Evolutionary conservation across 2,329 filamentous ascomycete genomes (phyloP), one percentile per base, ranked within the genome.

Genomic region (Botrytis fabae): DNA sequence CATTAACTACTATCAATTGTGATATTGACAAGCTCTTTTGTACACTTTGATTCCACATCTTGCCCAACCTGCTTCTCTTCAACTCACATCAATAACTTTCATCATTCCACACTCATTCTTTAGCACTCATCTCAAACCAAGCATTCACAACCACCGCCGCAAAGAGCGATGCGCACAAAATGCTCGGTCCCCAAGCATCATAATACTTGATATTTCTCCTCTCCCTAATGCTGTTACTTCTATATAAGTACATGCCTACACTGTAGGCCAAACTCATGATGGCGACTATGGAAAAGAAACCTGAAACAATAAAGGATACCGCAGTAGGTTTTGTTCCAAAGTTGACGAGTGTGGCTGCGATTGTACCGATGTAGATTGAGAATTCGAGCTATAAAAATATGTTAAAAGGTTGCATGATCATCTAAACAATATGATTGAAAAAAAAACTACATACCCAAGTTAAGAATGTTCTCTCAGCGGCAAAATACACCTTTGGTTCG

Each of bases 401-500:
- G 46, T 73, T 73, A 73, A 38, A 40, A 16, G 42, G 22, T 40
- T 40, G 46, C 4, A n/a, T 8, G 14, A 18, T 32, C 10, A 28
- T 22, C 6, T 9, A 20, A 40, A 51, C 10, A 54, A 25, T 20
- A 74, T 80, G 70, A 72, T 40, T 62, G 70, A 10, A 61, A n/a
- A 28, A 73, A 20, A 38, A 63, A 44, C 9, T 25, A 80, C 89
- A 84, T 83, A 92, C 91, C 94, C 96, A 99, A 75, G 94, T 93
- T 73, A 99, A 87, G 84, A 98, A 99, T 0, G 96, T 99, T 76
- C 96, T 90, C 83, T 99, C 96, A 0, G 94, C 95, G 35, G 96
- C 96, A 81, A 99, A 97, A 82, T 94, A 97, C 69, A 99, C 96
- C 84, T 99, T 99, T 48, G 96, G 96, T 83, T 99, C 96, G 48